Evolutionary conservation across 2,329 filamentous ascomycete species (phyloP).

Genomic region (Colletotrichum plurivorum): DNA sequence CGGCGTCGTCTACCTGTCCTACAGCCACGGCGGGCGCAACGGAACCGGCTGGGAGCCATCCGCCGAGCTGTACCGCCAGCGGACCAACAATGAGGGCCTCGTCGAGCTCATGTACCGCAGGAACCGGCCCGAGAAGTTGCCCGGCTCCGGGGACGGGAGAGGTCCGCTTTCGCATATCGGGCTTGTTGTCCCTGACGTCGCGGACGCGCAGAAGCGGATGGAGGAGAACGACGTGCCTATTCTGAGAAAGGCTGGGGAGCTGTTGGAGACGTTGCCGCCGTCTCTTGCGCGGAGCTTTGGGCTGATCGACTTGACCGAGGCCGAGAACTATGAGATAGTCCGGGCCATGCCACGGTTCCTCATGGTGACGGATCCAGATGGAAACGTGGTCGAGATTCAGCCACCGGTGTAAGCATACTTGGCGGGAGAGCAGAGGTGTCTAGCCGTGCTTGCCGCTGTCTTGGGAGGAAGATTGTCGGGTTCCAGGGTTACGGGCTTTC

Average conservation of each 20-base stretch:
- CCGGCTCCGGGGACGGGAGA: constrained; percentile 41
- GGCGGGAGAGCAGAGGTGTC: no score
- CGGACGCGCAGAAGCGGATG: constrained; percentile 46
- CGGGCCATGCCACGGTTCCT: constrained; percentile 18
- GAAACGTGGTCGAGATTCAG: constrained; percentile 46
- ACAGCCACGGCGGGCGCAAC: constrained; percentile 53
- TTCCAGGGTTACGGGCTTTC: no score
- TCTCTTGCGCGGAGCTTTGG: constrained; percentile 9
- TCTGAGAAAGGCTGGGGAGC: constrained; percentile 46
- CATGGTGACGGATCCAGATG: constrained; percentile 44
- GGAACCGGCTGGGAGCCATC: constrained; percentile 54
- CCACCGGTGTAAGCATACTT: constrained; percentile 20
- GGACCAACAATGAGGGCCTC: constrained; percentile 51
- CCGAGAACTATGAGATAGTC: constrained; percentile 26
- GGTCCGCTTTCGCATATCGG: constrained; percentile 53
- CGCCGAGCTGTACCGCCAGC: constrained; percentile 49
- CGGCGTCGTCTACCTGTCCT: constrained; percentile 52
- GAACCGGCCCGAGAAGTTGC: constrained; percentile 39
- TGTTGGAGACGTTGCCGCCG: not conserved
- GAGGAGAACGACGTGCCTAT: constrained; percentile 43
- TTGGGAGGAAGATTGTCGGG: no score
- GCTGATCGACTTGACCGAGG: constrained; percentile 31
- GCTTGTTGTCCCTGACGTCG: constrained; percentile 51
- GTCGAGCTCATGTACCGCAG: constrained; percentile 49
- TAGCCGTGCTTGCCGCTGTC: no score